Evolutionary conservation across 495 filamentous ascomycete genomes (phyloP).

Genomic region (Penicillium lagena): DNA sequence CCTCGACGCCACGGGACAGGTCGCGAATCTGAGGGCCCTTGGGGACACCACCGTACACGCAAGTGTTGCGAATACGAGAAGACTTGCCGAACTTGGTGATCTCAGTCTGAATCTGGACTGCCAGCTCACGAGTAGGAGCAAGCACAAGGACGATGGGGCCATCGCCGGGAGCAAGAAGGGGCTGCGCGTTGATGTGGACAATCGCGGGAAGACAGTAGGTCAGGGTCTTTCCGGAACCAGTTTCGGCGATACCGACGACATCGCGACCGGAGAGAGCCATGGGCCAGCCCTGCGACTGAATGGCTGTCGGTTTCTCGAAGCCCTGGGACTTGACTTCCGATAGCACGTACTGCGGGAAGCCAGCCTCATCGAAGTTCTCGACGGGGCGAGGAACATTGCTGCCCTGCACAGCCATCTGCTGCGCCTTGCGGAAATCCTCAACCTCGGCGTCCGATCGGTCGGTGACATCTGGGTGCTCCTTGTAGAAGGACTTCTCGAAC

Average conservation of each 20-base stretch:
- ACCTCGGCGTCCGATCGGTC: slow-evolving; percentile 72
- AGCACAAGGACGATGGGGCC: slow-evolving; percentile 94
- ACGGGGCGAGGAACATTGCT: slow-evolving; percentile 81
- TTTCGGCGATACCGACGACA: slow-evolving; percentile 99
- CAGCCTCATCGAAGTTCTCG: slow-evolving; percentile 93
- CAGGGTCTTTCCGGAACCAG: slow-evolving; percentile 96
- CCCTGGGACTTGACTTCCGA: slow-evolving; percentile 97
- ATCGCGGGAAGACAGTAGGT: slow-evolving; percentile 98
- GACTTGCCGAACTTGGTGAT: slow-evolving; percentile 99
- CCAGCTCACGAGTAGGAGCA: slow-evolving; percentile 93
- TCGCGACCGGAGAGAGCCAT: slow-evolving; percentile 98
- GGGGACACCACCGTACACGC: slow-evolving; percentile 97
- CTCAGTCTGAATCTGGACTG: slow-evolving; percentile 97
- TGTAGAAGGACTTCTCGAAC: slow-evolving; percentile 99
- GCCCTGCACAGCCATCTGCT: slow-evolving; percentile 75
- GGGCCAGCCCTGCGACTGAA: slow-evolving; percentile 98
- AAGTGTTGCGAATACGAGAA: slow-evolving; percentile 96
- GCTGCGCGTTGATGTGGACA: slow-evolving; percentile 98
- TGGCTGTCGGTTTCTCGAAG: slow-evolving; percentile 84
- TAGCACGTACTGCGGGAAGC: slow-evolving; percentile 94
- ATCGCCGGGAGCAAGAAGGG: slow-evolving; percentile 92
- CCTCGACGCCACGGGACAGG: slow-evolving; percentile 87
- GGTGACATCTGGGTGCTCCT: slow-evolving; percentile 76
- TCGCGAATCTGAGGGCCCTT: slow-evolving; percentile 96
- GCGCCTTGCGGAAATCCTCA: slow-evolving; percentile 74